Percentiles rank a stretch among this genome's conserved stretches.
Evolutionary conservation across 1,139 yeast genomes (phyloP).

Genomic region (Zygosaccharomyces pseudobailii): DNA sequence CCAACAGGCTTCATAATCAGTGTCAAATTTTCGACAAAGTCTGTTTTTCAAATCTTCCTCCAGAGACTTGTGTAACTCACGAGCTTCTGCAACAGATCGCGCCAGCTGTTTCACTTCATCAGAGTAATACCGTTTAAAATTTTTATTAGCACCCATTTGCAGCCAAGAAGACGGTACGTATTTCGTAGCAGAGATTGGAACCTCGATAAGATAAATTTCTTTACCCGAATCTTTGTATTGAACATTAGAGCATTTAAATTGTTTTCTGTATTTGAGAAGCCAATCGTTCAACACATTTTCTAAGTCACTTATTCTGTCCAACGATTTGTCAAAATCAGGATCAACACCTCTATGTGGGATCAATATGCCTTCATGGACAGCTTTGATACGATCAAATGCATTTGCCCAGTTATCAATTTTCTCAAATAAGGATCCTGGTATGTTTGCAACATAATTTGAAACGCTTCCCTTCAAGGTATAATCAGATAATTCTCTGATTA

Average conservation of each 20-base stretch:
- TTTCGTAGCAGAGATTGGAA: slow-evolving; percentile 62
- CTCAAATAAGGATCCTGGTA: slow-evolving; percentile 52
- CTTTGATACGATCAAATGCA: slow-evolving; percentile 73
- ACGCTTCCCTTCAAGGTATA: slow-evolving; percentile 50
- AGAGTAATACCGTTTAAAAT: slow-evolving; percentile 89
- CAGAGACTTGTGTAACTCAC: slow-evolving; percentile 72
- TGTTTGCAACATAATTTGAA: slow-evolving; percentile 40
- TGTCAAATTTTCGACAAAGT: slow-evolving; percentile 69
- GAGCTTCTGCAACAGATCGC: slow-evolving; percentile 76
- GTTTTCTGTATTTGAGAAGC: slow-evolving; percentile 57
- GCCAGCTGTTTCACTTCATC: slow-evolving; percentile 78
- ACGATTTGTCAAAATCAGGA: slow-evolving; percentile 75
- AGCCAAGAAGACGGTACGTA: slow-evolving; percentile 83
- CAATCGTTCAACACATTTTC: slow-evolving; percentile 54
- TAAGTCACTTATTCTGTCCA: slow-evolving; percentile 48
- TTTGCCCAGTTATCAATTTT: slow-evolving; percentile 67
- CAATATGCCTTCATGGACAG: slow-evolving; percentile 59
- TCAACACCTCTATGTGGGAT: slow-evolving; percentile 83
- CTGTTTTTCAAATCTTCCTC: slow-evolving; percentile 67
- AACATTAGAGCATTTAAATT: slow-evolving; percentile 67
- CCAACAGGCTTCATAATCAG: slow-evolving; percentile 50
- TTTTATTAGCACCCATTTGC: slow-evolving; percentile 91
- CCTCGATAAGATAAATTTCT: slow-evolving; percentile 83
- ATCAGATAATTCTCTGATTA: slow-evolving; percentile 44
- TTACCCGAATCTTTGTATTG: slow-evolving; percentile 88